A percentile compares a stretch with the other conserved stretches of the same genome.
phyloP scores from a whole-genome alignment of 2,329 filamentous ascomycete genomes.

The Fusarium brevicatenulatum region DNA sequence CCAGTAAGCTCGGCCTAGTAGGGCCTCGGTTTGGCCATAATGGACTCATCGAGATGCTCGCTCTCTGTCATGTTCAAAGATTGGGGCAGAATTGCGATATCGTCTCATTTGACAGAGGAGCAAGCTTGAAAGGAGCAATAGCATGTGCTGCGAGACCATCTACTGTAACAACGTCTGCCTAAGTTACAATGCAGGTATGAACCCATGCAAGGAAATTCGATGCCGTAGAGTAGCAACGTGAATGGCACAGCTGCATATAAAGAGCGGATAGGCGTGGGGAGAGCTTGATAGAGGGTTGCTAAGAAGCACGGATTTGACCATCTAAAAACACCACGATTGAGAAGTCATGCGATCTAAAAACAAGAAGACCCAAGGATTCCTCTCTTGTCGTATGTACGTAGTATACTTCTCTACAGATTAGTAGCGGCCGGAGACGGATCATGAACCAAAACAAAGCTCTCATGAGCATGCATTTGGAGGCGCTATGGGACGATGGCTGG shows the following conservation, averaged over 20 bases:
- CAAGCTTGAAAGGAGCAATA: background rate
- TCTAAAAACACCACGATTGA: background rate
- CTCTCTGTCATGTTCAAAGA: background rate
- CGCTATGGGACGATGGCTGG: constrained; percentile 14
- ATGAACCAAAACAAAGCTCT: constrained; percentile 9
- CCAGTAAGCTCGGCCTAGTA: background rate
- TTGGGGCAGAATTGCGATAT: background rate
- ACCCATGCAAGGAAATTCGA: constrained; percentile 28
- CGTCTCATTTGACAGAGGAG: constrained; percentile 4
- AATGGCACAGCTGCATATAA: constrained; percentile 13
- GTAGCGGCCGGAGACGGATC: background rate
- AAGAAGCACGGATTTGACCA: background rate
- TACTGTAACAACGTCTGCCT: background rate
- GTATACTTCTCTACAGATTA: background rate
- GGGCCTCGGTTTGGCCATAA: constrained; percentile 5
- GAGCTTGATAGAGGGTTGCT: constrained; percentile 1
- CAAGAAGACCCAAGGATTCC: constrained; percentile 11
- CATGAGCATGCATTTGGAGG: background rate
- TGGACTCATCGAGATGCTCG: constrained; percentile 17
- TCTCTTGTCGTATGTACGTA: background rate
- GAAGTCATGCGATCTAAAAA: constrained; percentile 17
- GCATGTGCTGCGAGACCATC: background rate
- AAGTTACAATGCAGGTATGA: constrained; percentile 6
- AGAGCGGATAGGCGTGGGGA: constrained; percentile 12
- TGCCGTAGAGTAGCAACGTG: constrained; percentile 16